phyloP scores from a whole-genome alignment of 2,329 filamentous ascomycete genomes.

The Niveomyces coronatus region DNA sequence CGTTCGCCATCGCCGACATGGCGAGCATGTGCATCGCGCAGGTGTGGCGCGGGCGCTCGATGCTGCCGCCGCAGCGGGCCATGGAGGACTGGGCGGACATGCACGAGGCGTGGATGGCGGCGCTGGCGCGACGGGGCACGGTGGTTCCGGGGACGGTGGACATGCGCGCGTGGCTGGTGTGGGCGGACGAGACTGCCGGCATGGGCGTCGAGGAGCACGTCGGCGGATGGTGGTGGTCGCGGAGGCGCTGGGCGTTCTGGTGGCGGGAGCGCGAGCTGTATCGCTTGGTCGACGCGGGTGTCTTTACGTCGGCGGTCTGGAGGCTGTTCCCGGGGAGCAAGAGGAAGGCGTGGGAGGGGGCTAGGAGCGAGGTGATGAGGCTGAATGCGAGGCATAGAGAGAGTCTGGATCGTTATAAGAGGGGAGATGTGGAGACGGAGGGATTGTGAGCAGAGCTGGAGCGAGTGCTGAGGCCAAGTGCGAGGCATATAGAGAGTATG shows the following conservation, averaged over 20 bases:
- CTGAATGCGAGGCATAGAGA: conserved; percentile 15
- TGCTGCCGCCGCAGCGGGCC: conserved; percentile 23
- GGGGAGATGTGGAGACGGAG: too few relatives aligned
- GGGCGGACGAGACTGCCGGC: conserved; percentile 31
- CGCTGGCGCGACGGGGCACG: conserved; percentile 18
- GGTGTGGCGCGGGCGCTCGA: conserved; percentile 29
- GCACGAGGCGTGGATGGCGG: conserved; percentile 23
- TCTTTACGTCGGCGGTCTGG: conserved; percentile 31
- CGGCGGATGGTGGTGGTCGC: conserved; percentile 26
- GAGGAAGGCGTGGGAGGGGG: conserved; percentile 29
- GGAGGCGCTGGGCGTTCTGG: conserved; percentile 30
- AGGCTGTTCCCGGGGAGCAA: conserved; percentile 29
- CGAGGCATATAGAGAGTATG: too few relatives aligned
- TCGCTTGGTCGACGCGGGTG: conserved; percentile 25
- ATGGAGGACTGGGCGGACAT: conserved; percentile 27
- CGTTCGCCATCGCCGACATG: conserved; percentile 30
- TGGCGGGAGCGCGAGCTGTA: conserved; percentile 27
- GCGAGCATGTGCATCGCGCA: conserved; percentile 33
- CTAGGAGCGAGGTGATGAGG: conserved; percentile 24
- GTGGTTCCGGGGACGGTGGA: conserved; percentile 19
- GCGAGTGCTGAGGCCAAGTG: too few relatives aligned
- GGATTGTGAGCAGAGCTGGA: too few relatives aligned
- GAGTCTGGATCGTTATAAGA: background rate
- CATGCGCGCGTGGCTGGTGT: conserved; percentile 26
- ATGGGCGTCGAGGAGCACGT: conserved; percentile 29